phyloP scores from a whole-genome alignment of 2,329 filamentous ascomycete genomes.

The Alternaria angustiovoidea region DNA sequence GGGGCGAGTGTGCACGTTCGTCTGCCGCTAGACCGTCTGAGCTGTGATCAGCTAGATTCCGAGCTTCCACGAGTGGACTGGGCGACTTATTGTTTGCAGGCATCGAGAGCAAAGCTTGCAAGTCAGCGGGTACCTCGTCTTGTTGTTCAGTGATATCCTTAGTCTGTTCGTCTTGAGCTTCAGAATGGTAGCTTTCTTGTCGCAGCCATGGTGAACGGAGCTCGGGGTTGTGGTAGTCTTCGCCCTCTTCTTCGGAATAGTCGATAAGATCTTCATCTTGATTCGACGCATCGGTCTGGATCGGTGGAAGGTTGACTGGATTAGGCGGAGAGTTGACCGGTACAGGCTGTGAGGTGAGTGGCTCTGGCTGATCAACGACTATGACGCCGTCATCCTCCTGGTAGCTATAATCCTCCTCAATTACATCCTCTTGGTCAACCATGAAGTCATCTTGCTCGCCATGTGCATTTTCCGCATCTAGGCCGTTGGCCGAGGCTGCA shows the following conservation, averaged over 20 bases:
- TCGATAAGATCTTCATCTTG: slow-evolving; percentile 45
- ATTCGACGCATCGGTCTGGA: not conserved
- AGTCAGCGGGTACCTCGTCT: slow-evolving; percentile 17
- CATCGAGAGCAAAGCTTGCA: slow-evolving; percentile 13
- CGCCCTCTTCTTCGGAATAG: slow-evolving; percentile 46
- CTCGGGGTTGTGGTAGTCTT: slow-evolving; percentile 15
- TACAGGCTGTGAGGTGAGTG: slow-evolving; percentile 1
- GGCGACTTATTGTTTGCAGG: slow-evolving; percentile 5
- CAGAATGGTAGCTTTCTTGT: not conserved
- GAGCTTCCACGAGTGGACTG: slow-evolving; percentile 4
- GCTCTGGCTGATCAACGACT: slow-evolving; percentile 13
- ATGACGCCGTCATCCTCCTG: slow-evolving; percentile 18
- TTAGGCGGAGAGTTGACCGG: slow-evolving; percentile 9
- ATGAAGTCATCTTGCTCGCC: slow-evolving; percentile 49
- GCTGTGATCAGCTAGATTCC: not conserved
- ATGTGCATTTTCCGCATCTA: slow-evolving; percentile 24
- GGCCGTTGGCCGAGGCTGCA: slow-evolving; percentile 39
- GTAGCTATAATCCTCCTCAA: slow-evolving; percentile 36
- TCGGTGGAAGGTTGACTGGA: not conserved
- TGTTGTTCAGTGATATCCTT: slow-evolving; percentile 8
- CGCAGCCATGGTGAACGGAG: slow-evolving; percentile 6
- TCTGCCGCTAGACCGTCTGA: not conserved
- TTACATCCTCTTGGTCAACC: slow-evolving; percentile 46
- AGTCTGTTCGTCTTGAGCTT: slow-evolving; percentile 2
- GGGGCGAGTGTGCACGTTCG: slow-evolving; percentile 1